phyloP scores from a whole-genome alignment of 108 stramenopile genomes.

The Nannochloropsis salina region DNA sequence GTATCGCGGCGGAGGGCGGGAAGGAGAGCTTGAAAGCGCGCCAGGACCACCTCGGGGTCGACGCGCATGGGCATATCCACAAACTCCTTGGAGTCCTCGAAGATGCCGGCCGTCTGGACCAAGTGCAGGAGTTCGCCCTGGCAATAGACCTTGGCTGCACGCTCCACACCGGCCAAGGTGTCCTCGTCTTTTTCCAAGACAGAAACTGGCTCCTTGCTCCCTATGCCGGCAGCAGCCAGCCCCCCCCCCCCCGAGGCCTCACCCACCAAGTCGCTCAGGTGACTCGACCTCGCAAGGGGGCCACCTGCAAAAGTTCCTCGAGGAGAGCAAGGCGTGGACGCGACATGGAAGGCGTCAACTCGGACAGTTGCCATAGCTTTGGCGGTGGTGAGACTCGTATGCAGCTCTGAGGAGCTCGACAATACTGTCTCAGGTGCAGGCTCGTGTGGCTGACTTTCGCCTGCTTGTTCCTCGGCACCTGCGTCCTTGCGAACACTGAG shows the following conservation, averaged over 20 bases:
- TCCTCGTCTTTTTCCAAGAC: not conserved
- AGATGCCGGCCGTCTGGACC: slow-evolving; percentile 41
- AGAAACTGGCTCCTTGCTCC: not conserved
- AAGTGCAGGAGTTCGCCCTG: slow-evolving; percentile 38
- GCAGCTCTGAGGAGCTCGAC: too few species aligned
- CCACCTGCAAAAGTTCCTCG: not conserved
- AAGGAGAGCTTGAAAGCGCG: not conserved
- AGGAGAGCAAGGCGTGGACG: not conserved
- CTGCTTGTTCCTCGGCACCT: too few species aligned
- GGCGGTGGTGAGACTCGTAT: not conserved
- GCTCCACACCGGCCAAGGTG: not conserved
- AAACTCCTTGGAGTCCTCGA: slow-evolving; percentile 43
- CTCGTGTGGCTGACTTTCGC: too few species aligned
- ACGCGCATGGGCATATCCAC: slow-evolving; percentile 48
- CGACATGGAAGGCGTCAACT: not conserved
- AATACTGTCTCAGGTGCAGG: too few species aligned
- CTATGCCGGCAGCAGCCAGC: not conserved
- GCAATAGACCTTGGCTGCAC: slow-evolving; percentile 42
- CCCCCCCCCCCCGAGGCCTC: not conserved
- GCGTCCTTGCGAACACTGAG: too few species aligned
- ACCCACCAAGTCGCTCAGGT: not conserved
- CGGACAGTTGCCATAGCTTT: not conserved
- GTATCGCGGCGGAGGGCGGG: not conserved
- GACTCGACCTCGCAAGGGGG: not conserved
- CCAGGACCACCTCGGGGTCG: slow-evolving; percentile 1